Evolutionary conservation across 164 flowering plant genomes (phyloP), one percentile per base, ranked within the genome.

Genomic region (Liquidambar formosana): DNA sequence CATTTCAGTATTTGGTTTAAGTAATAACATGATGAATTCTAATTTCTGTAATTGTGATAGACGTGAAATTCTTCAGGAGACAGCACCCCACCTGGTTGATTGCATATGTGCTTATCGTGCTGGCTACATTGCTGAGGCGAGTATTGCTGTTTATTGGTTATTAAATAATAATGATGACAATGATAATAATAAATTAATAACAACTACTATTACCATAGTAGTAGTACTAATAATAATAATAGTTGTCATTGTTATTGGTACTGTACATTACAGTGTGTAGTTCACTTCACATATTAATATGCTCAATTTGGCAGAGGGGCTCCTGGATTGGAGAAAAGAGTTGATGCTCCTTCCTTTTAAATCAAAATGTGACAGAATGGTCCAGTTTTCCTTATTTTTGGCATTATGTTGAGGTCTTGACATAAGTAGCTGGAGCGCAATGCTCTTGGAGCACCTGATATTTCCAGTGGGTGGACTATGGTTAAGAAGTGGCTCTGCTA

Each of bases 71-170:
- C 97, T 95, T 77, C 82, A 82, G 61, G 86, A 89, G 75, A 82
- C 89, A 62, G 97, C 93, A 48, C 88, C 96, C 18, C 70, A 78
- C 77, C 79, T 92, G 64, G 86, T 85, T 43, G 75, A 86, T 49
- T 82, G 85, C 12, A 66, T 95, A 59, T 83, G 86, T 82, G 85
- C 87, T 66, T 95, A 95, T 76, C 97, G 99, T 60, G 93, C 77
- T 73, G 99, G 99, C 69, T 95, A 95, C 71, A 75, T 75, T 61
- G 89, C 94, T 73, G 79, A 89, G 97, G 99, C 92, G 25, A 43
- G 81, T 67, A 41, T 51, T 41, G 12, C 68, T 64, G 28, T 75
- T 52, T 49, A 54, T 75, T 33, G 41, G 41, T 33, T 33, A 33
- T 33, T 2, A 33, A 33, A 33, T 33, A 33, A 33, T 33, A 6